Base-by-base conservation (phyloP, 2,329 filamentous ascomycete species). In the Cordyceps pruinosa region DNA sequence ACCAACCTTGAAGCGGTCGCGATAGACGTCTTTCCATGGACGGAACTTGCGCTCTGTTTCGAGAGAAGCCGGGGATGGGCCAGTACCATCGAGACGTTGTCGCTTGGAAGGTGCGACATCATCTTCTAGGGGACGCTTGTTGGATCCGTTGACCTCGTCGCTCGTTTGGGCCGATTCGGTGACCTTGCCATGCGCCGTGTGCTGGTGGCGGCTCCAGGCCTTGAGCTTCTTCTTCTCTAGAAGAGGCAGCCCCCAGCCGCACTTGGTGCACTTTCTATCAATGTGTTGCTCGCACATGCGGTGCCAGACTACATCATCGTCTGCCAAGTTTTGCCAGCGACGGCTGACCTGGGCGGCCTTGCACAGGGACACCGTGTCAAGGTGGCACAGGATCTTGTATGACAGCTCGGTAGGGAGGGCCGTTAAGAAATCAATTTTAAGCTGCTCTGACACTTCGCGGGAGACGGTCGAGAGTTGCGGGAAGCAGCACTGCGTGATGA, bases 221-320 rank as follows among this genome's bases (percentile, higher is more conserved):
- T 89, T 84, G 61, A 99, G 74, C 65, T 89, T 83, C 73, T 96
- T 96, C 65, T 90, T 83, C 68, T 99, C 94, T 51, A 99, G 75
- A 57, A 96, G 75, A 17, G 94, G 94, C 59, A 99, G 73, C 2
- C 94, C 94, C 90, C 92, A 97, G 25, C 94, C 93, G 68, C 94
- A 99, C 69, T 94, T 96, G 59, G 86, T 92, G 71, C 92, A 97
- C 69, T 96, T 96, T 60, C 90, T 80, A 69, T 95, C 90, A 64
- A 97, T 95, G 70, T 96, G 92, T 69, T 97, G 93, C 71, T 96
- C 91, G 69, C 94, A 99, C 92, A 97, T 97, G 62, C 87, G 88
- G 68, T 97, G 73, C 94, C 94, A 99, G 4, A 99, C 93, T 9
- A 96, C 88, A 70, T 99, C 93, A 68, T 97, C 93, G 66, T 97